Evolutionary conservation across 805 yeast species (phyloP).

Genomic region (Ogataea saltuana): DNA sequence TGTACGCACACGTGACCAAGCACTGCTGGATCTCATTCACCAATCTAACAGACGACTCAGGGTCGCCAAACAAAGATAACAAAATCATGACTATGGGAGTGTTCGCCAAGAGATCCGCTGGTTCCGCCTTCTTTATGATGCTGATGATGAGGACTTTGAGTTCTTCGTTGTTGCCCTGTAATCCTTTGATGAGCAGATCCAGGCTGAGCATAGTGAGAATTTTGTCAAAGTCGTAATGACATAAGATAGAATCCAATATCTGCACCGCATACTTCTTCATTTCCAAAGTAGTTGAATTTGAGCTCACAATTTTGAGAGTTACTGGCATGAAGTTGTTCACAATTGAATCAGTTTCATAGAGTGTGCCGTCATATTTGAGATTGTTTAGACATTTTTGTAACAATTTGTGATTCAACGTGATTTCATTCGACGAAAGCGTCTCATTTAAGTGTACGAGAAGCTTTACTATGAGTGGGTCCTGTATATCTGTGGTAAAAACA

Average conservation of each 20-base stretch:
- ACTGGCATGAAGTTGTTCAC: slow-evolving; percentile 23
- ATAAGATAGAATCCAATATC: slow-evolving; percentile 30
- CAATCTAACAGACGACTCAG: slow-evolving; percentile 23
- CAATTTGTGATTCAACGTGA: slow-evolving; percentile 16
- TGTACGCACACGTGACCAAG: slow-evolving; percentile 22
- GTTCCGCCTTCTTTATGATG: slow-evolving; percentile 30
- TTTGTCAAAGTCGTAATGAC: slow-evolving; percentile 31
- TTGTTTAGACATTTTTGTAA: slow-evolving; percentile 20
- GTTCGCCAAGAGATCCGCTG: slow-evolving; percentile 37
- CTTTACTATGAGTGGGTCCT: slow-evolving; percentile 24
- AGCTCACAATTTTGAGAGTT: slow-evolving; percentile 27
- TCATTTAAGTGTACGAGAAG: slow-evolving; percentile 22
- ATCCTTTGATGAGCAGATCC: slow-evolving; percentile 32
- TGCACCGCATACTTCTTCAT: slow-evolving; percentile 22
- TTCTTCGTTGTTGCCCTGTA: slow-evolving; percentile 28
- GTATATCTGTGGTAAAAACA: slow-evolving; percentile 5
- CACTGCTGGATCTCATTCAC: slow-evolving; percentile 26
- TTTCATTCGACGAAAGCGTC: slow-evolving; percentile 6
- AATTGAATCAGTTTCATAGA: slow-evolving; percentile 16
- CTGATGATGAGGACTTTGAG: slow-evolving; percentile 30
- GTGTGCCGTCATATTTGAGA: slow-evolving; percentile 19
- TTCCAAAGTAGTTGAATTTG: slow-evolving; percentile 24
- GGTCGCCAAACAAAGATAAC: slow-evolving; percentile 25
- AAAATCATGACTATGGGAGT: slow-evolving; percentile 31
- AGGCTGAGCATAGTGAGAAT: slow-evolving; percentile 27